Base-by-base conservation (phyloP, 2,329 filamentous ascomycete species). In the Verticillium albo-atrum region DNA sequence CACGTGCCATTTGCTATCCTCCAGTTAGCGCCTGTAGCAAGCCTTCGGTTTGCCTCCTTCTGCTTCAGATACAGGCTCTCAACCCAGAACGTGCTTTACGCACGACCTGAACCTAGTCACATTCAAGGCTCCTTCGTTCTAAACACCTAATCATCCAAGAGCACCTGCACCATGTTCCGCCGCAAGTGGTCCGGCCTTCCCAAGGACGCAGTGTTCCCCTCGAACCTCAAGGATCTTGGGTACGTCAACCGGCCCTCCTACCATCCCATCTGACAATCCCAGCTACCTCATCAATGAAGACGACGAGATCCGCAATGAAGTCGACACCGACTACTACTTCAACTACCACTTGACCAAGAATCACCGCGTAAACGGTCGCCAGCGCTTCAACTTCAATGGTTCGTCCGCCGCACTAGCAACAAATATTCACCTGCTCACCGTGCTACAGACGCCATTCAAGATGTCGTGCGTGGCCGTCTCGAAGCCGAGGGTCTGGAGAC, bases 161-260 rank as follows among this genome's bases (percentile, higher is more conserved):
- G n/a, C n/a, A n/a, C n/a, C n/a, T n/a, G n/a, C 67, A 77, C 57
- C 42, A 95, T 97, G 92, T 97, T 95, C 70, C 85, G 88, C 56
- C 89, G 89, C 59, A 79, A 81, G 42, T 85, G 85, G 75, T 80
- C 82, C 9, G 82, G 85, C 65, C 84, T 96, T 3, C 90, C 91
- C n/a, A 72, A 78, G 57, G 90, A 97, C 68, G 82, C 85, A 1
- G 70, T 77, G 14, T 96, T 89, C 69, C 81, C 87, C 12, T 74
- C 80, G 0, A 79, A 90, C 66, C 77, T 98, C 28, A 76, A 85
- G 60, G 77, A 83, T 57, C 85, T 98, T 3, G 93, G 92, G 89
- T 94, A 77, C 67, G 80, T 68, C 4, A 35, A 23, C 3, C 20
- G 14, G 6, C 6, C 54, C 15, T 32, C 6, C 7, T 30, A 10